phyloP scores from a whole-genome alignment of 257 asterid species.

The Ophiorrhiza pumila region DNA sequence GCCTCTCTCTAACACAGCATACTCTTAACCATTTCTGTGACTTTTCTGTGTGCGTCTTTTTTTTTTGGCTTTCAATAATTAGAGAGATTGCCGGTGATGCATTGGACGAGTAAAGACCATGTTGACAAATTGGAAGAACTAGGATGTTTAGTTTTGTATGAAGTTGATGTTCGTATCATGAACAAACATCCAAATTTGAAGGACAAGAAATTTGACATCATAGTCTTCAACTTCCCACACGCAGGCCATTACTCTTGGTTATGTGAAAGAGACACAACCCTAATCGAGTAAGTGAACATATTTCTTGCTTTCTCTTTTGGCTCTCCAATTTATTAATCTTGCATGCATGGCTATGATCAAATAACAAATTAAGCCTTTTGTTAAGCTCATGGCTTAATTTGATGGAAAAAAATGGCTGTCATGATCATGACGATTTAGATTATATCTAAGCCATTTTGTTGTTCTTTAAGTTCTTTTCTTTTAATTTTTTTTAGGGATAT shows the following conservation, averaged over 20 bases:
- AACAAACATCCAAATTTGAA: conserved; percentile 1
- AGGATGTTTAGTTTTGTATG: conserved; percentile 15
- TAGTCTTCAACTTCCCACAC: conserved; percentile 23
- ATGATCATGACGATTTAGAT: no score
- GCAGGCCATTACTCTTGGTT: conserved; percentile 17
- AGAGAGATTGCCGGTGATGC: conserved; percentile 1
- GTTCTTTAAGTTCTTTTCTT: no score
- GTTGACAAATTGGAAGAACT: neutral
- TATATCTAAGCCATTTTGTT: no score
- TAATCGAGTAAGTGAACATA: conserved; percentile 8
- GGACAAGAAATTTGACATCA: conserved; percentile 13
- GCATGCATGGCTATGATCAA: no score
- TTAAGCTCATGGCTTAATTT: no score
- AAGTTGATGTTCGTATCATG: conserved; percentile 13
- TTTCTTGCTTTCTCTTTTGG: neutral
- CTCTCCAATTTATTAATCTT: neutral
- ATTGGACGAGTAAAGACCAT: conserved; percentile 6
- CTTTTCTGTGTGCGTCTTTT: neutral
- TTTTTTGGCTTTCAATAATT: neutral
- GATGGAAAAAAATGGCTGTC: no score
- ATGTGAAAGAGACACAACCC: neutral
- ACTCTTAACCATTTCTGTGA: neutral
- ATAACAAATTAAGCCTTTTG: no score
- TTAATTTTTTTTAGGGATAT: no score
- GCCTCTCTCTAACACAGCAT: no score